These are phyloP conservation scores for Thelonectria blattea DNA, from an alignment of 2,329 filamentous ascomycete species.

Conservation along the genomic window DNA sequence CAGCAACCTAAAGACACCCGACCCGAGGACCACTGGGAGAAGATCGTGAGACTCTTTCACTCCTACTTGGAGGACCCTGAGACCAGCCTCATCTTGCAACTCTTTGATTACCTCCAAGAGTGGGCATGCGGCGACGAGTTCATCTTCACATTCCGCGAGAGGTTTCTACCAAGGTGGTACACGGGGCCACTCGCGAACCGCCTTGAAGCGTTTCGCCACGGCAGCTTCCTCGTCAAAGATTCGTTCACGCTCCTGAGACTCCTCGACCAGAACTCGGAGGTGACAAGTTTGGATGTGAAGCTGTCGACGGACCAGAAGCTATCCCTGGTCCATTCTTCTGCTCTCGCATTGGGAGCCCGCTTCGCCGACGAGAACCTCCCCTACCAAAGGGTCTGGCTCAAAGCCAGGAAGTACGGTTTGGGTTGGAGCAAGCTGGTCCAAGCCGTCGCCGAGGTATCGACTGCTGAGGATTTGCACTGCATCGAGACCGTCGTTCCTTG, in stretches of 20 bases:
- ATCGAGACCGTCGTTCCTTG: slow-evolving; percentile 31
- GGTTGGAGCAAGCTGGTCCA: slow-evolving; percentile 19
- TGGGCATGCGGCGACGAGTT: slow-evolving; percentile 18
- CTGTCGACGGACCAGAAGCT: slow-evolving; percentile 23
- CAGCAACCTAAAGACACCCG: rapidly evolving
- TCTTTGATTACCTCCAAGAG: slow-evolving; percentile 22
- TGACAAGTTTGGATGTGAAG: slow-evolving; percentile 10
- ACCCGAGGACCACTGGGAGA: background rate
- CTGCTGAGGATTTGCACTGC: slow-evolving; percentile 11
- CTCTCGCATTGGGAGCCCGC: background rate
- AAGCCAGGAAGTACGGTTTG: slow-evolving; percentile 3
- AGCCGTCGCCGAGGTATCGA: background rate
- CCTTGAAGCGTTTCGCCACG: slow-evolving; percentile 33
- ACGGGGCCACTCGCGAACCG: slow-evolving; percentile 17
- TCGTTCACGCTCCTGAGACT: background rate
- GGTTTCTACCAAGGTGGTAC: slow-evolving; percentile 30
- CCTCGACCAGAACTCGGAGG: slow-evolving; percentile 1
- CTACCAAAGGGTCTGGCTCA: background rate
- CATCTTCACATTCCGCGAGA: slow-evolving; percentile 10
- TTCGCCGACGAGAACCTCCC: slow-evolving; percentile 3
- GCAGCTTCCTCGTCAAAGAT: slow-evolving; percentile 16
- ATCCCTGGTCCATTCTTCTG: slow-evolving; percentile 36
- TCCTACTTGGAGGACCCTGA: slow-evolving; percentile 30
- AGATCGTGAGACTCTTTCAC: slow-evolving; percentile 28
- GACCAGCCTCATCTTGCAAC: slow-evolving; percentile 7